phyloP scores from a whole-genome alignment of 441 rosid genomes.

The Euphorbia schlechtendalii region DNA sequence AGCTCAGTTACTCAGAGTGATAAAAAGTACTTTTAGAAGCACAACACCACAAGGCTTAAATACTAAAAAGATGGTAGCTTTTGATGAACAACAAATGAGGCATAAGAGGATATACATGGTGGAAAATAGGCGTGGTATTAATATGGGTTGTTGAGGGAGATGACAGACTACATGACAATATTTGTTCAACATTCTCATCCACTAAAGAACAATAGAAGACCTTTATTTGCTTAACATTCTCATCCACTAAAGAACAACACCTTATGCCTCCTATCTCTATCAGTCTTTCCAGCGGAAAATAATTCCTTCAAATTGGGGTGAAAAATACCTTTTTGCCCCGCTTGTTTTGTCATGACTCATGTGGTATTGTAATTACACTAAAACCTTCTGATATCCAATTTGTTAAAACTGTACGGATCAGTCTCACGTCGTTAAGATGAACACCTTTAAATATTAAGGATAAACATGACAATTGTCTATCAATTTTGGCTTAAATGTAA shows the following conservation, averaged over 20 bases:
- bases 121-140: slow-evolving; percentile 25
- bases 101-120: neutral
- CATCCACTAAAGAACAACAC: slow-evolving; percentile 26
- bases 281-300: neutral
- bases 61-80: neutral
- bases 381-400: too few species aligned
- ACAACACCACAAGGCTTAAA: neutral
- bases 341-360: too few species aligned
- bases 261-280: slow-evolving; percentile 11
- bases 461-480: too few species aligned
- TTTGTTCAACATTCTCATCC: slow-evolving; percentile 31
- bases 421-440: too few species aligned
- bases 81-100: neutral
- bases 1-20: neutral
- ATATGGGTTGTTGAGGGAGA: slow-evolving; percentile 24
- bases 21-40: slow-evolving; percentile 3
- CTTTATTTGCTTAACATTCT: slow-evolving; percentile 15
- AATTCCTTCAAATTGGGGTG: neutral
- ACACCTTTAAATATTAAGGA: too few species aligned
- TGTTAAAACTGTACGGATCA: too few species aligned
- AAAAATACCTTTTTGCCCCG: too few species aligned
- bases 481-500: too few species aligned
- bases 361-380: too few species aligned
- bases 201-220: slow-evolving; percentile 10
- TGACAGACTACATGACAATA: neutral